Evolutionary conservation across 148 eudicot genomes (phyloP).

Genomic region (Rhododendron vialii): DNA sequence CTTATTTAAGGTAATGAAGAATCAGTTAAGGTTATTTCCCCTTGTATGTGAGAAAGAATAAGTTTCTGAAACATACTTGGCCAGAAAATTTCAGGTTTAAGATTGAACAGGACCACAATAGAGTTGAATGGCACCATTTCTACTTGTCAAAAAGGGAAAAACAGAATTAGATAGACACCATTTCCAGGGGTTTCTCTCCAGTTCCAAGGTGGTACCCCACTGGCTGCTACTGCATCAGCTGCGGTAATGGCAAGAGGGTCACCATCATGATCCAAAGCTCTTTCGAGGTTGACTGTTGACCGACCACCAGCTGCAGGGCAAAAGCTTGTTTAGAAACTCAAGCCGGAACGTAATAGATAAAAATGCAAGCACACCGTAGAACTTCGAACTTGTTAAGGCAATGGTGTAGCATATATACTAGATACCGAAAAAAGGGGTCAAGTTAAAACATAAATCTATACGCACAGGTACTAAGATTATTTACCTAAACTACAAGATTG

Average conservation of each 20-base stretch:
- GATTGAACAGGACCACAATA: not conserved
- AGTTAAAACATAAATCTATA: not conserved
- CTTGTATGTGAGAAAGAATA: not conserved
- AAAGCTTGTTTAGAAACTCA: slow-evolving; percentile 7
- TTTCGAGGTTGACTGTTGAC: slow-evolving; percentile 53
- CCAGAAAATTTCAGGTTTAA: not conserved
- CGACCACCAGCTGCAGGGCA: slow-evolving; percentile 41
- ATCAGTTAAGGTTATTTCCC: not conserved
- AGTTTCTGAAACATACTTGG: not conserved
- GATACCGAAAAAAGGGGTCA: not conserved
- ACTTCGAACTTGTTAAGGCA: not conserved
- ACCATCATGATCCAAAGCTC: slow-evolving; percentile 54
- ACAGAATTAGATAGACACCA: slow-evolving; percentile 31
- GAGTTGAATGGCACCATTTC: not conserved
- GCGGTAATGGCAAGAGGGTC: slow-evolving; percentile 71
- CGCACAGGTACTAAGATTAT: not conserved
- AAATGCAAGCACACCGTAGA: not conserved
- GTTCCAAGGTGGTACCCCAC: slow-evolving; percentile 59
- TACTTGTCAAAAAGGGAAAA: not conserved
- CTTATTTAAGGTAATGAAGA: not conserved
- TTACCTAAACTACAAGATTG: not conserved
- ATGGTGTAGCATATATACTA: not conserved
- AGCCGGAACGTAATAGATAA: not conserved
- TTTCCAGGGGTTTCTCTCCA: slow-evolving; percentile 66
- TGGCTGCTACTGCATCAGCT: slow-evolving; percentile 52